Conservation (phyloP, 176 grass and related monocot species). For the Stipa capillata region DNA sequence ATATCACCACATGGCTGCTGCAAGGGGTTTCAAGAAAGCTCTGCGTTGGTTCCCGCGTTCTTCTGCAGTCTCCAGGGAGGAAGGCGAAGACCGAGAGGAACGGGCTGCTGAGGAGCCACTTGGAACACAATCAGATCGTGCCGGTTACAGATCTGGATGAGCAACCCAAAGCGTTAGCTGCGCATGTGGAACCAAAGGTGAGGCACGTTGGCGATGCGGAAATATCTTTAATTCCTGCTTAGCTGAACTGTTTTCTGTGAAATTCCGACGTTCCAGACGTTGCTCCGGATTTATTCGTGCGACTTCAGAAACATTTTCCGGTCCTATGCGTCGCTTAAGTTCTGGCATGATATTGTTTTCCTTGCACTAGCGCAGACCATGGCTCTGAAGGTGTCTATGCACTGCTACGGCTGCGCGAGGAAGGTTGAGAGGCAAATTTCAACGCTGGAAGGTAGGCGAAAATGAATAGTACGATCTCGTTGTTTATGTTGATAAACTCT, state of each 20-base stretch:
- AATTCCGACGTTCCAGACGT: too few species aligned
- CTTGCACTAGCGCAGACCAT: slow-evolving; percentile 46
- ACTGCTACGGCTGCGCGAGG: slow-evolving; percentile 79
- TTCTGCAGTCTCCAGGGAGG: slow-evolving; percentile 8
- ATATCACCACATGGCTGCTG: slow-evolving; percentile 39
- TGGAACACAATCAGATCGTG: slow-evolving; percentile 59
- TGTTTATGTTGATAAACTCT: neutral
- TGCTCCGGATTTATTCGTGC: too few species aligned
- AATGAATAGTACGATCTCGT: too few species aligned
- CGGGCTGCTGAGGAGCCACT: slow-evolving; percentile 52
- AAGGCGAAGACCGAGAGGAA: slow-evolving; percentile 54
- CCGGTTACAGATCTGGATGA: slow-evolving; percentile 35
- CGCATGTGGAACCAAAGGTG: slow-evolving; percentile 55
- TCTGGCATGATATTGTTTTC: neutral
- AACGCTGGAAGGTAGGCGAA: slow-evolving; percentile 69
- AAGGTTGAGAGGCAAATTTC: slow-evolving; percentile 90
- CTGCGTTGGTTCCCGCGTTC: slow-evolving; percentile 40
- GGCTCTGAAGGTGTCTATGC: slow-evolving; percentile 77
- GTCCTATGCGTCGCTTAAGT: too few species aligned
- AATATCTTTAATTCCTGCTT: too few species aligned
- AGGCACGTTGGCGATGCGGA: neutral
- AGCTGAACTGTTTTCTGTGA: too few species aligned
- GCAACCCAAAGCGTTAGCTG: slow-evolving; percentile 30
- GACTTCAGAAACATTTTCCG: too few species aligned
- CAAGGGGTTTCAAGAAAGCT: slow-evolving; percentile 37